Conservation (phyloP, 306 rosid species). For the Malus fusca region DNA sequence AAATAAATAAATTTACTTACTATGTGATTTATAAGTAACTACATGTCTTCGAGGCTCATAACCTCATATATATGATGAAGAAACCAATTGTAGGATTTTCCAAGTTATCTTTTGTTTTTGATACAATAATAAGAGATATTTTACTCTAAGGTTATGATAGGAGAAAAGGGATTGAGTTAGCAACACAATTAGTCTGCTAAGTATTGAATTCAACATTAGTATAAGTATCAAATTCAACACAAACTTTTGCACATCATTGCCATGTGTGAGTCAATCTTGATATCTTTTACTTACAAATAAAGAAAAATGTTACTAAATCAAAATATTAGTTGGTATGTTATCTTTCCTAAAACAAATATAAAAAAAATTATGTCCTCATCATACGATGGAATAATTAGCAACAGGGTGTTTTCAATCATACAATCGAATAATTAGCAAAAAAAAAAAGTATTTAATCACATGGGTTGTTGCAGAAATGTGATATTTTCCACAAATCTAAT, state of each 20-base stretch:
- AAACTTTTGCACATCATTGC: too few species aligned
- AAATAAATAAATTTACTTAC: not conserved
- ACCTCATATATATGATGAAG: not conserved
- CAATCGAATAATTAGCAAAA: not conserved
- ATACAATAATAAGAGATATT: too few species aligned
- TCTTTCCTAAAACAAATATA: too few species aligned
- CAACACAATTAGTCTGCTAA: too few species aligned
- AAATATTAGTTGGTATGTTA: too few species aligned
- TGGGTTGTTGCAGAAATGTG: not conserved
- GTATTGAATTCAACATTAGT: too few species aligned
- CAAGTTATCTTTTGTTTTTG: not conserved
- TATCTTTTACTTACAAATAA: too few species aligned
- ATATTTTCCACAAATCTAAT: not conserved
- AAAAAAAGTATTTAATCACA: not conserved
- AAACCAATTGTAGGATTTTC: not conserved
- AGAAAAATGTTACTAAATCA: too few species aligned
- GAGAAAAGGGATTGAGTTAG: too few species aligned
- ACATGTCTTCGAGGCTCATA: not conserved
- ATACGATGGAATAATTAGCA: not conserved
- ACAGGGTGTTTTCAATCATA: not conserved
- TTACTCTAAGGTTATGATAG: too few species aligned
- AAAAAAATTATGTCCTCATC: not conserved
- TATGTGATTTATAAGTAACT: not conserved
- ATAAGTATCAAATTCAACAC: too few species aligned
- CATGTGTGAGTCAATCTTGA: too few species aligned